Percentiles rank a stretch among this genome's conserved stretches.
phyloP scores from a whole-genome alignment of 441 rosid species.

The Adansonia gregorii region DNA sequence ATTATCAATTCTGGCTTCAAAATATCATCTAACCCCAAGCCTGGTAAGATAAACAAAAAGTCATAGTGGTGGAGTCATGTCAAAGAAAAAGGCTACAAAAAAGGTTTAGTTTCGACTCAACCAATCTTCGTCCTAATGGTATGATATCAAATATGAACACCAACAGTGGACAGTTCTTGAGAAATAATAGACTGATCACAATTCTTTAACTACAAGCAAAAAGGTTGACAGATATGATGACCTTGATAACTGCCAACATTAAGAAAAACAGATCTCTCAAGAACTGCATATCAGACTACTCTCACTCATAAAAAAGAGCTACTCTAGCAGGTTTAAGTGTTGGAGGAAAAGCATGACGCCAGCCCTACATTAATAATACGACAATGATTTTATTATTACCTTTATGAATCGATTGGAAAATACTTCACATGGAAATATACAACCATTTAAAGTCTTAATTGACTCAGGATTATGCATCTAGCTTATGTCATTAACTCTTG shows the following conservation, averaged over 20 bases:
- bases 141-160: neutral
- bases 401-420: neutral
- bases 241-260: neutral
- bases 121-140: neutral
- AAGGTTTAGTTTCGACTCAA: neutral
- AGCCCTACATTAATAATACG: neutral
- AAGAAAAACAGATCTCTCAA: conserved; percentile 9
- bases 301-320: neutral
- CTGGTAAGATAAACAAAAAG: conserved; percentile 40
- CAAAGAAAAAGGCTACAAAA: neutral
- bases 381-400: neutral
- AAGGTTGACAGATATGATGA: neutral
- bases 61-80: neutral
- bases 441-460: neutral
- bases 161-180: neutral
- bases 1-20: conserved; percentile 85
- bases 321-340: neutral
- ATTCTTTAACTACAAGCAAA: neutral
- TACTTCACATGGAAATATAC: neutral
- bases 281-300: neutral
- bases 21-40: conserved; percentile 80
- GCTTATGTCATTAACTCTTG: neutral
- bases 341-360: neutral
- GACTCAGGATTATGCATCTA: neutral
- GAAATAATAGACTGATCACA: neutral